Conservation (phyloP, 192 early-diverging fungal species). For the Linnemannia hyalina region DNA sequence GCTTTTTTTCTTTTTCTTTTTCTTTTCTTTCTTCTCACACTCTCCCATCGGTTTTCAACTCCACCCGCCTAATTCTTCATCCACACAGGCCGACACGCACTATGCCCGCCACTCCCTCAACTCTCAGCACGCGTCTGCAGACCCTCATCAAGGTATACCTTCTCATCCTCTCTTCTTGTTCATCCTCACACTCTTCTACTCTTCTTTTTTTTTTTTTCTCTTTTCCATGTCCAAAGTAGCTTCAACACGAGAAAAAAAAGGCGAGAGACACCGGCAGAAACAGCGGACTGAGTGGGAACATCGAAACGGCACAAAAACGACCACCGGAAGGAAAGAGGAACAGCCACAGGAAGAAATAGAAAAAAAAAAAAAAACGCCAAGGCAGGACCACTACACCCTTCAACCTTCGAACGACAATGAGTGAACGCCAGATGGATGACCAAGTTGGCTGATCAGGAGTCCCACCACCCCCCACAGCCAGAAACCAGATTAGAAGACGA, state of each 20-base stretch:
- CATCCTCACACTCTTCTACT: background rate
- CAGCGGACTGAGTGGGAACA: background rate
- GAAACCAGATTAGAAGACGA: background rate
- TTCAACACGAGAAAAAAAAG: background rate
- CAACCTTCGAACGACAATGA: background rate
- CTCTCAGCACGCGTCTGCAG: conserved; percentile 20
- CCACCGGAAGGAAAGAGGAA: too few species aligned
- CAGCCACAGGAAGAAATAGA: too few species aligned
- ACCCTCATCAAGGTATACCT: conserved; percentile 45
- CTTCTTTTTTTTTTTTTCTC: background rate
- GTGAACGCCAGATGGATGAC: background rate
- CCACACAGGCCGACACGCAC: background rate
- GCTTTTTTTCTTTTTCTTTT: background rate
- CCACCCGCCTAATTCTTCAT: background rate
- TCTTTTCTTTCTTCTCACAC: conserved; percentile 1
- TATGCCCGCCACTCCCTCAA: conserved; percentile 35
- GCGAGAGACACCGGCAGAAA: background rate
- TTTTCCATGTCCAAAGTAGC: background rate
- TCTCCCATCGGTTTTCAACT: background rate
- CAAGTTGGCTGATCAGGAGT: background rate
- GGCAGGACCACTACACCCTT: background rate
- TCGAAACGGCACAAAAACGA: too few species aligned
- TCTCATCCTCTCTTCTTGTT: background rate
- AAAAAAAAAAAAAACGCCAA: background rate
- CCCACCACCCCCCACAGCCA: background rate